Base-by-base conservation (phyloP, 2,329 filamentous ascomycete genomes). In the Trichoderma harzianum region DNA sequence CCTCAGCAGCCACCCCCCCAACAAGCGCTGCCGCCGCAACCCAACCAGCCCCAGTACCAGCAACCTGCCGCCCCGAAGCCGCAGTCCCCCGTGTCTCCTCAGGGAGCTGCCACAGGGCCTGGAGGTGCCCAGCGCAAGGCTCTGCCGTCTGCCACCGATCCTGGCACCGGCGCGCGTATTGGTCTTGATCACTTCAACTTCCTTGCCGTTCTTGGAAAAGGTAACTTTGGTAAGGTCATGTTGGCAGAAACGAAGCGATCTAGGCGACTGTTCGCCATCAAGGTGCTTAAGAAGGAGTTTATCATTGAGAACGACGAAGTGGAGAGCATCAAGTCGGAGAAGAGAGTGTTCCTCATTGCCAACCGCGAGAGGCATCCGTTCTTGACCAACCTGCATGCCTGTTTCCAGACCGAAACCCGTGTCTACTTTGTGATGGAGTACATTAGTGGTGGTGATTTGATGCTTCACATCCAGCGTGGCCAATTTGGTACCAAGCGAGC, bases 391-490 rank as follows among this genome's bases (percentile, higher is more conserved):
- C 85, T 99, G 51, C 96, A 99, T 80, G 96, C 96, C 69, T 99
- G 96, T 84, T 99, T 99, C 88, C 96, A 99, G 84, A 99, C 96
- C 0, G 96, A 99, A 82, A 99, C 96, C 7, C 88, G 96, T 77
- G 95, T 99, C 26, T 99, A 99, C 85, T 99, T 99, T 79, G 96
- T 99, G 75, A 98, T 98, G 95, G 96, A 99, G 84, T 99, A 99
- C 81, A 94, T 99, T 74, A 97, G 94, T 79, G 96, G 96, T 85
- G 96, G 96, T 84, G 96, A 99, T 87, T 83, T 99, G 80, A 99
- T 99, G 96, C 86, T 98, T 83, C 96, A 99, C 84, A 99, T 99
- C 80, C 96, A 99, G 82, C 91, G 96, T 73, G 95, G 95, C 21
- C 93, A 97, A 79, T 99, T 99, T 79, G 95, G 95, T 71, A 93